Percentiles rank a stretch among this genome's conserved stretches.
phyloP scores from a whole-genome alignment of 2,329 filamentous ascomycete genomes.

The Pseudogymnoascus sp. region DNA sequence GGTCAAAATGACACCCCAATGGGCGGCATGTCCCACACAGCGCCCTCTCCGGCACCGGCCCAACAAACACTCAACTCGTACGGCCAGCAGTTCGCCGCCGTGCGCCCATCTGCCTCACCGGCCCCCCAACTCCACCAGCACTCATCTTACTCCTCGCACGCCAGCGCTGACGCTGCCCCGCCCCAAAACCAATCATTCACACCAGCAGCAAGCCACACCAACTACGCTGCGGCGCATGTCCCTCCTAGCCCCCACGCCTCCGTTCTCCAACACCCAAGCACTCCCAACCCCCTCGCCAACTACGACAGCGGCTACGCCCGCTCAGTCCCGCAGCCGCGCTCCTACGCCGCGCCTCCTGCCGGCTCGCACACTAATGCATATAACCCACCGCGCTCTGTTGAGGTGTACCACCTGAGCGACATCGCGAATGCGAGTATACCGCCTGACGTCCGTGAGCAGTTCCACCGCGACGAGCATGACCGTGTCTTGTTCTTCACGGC shows the following conservation, averaged over 20 bases:
- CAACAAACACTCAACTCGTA: constrained; percentile 19
- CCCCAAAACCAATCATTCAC: background rate
- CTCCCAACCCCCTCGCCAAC: constrained; percentile 18
- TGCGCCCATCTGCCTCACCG: constrained; percentile 22
- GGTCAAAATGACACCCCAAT: constrained; percentile 23
- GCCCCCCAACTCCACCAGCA: constrained; percentile 26
- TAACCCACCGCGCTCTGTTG: constrained; percentile 51
- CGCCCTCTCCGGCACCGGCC: constrained; percentile 21
- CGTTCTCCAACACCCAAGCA: constrained; percentile 19
- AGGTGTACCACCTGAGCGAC: constrained; percentile 58
- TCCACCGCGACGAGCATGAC: constrained; percentile 57
- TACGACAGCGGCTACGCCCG: constrained; percentile 10
- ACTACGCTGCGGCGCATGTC: constrained; percentile 14
- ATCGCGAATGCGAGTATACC: constrained; percentile 57
- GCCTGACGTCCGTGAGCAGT: constrained; percentile 53
- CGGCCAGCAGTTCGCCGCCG: constrained; percentile 24
- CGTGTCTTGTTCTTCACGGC: constrained; percentile 60
- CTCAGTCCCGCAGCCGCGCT: background rate
- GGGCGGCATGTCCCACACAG: constrained; percentile 4
- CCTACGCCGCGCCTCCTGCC: background rate
- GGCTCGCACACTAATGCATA: constrained; percentile 35
- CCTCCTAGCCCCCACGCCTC: constrained; percentile 16
- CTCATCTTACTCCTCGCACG: constrained; percentile 24
- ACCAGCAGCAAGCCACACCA: constrained; percentile 22
- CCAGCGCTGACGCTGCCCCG: constrained; percentile 15